Percentiles rank a stretch among this genome's conserved stretches.
Evolutionary conservation across 2,329 filamentous ascomycete species (phyloP).

Genomic region (Colletotrichum shisoi): DNA sequence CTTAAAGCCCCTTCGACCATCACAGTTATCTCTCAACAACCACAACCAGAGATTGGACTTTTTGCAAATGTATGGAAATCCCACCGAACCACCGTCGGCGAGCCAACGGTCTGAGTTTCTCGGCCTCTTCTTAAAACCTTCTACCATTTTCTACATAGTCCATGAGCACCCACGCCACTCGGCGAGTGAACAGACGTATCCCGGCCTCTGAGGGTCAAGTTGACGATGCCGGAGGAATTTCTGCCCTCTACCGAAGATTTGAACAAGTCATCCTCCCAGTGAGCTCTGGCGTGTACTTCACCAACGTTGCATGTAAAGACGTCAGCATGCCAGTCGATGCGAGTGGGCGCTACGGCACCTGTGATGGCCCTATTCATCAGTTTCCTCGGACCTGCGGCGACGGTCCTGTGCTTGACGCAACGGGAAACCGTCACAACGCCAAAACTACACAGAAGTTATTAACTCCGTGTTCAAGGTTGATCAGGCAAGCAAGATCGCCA

Average conservation of each 20-base stretch:
- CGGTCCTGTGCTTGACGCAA: constrained; percentile 16
- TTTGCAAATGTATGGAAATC: constrained; percentile 40
- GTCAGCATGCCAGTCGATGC: constrained; percentile 45
- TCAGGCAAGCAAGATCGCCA: neutral
- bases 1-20: too few species aligned
- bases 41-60: too few species aligned
- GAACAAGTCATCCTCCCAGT: constrained; percentile 29
- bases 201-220: constrained; percentile 39
- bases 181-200: constrained; percentile 42
- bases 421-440: constrained; percentile 16
- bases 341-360: constrained; percentile 6
- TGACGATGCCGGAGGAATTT: constrained; percentile 17
- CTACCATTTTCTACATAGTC: constrained; percentile 44
- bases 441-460: constrained; percentile 6
- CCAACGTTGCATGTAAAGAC: constrained; percentile 49
- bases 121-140: constrained; percentile 44
- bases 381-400: constrained; percentile 15
- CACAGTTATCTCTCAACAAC: too few species aligned
- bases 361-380: neutral
- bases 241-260: constrained; percentile 42
- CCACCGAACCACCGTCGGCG: constrained; percentile 46
- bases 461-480: constrained; percentile 11
- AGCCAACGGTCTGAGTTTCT: constrained; percentile 45
- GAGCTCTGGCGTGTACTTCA: constrained; percentile 45
- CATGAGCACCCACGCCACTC: constrained; percentile 44